A percentile compares a stretch with the other conserved stretches of the same genome.
Conservation (phyloP, 345 rosid species). For the Salix brachista region DNA sequence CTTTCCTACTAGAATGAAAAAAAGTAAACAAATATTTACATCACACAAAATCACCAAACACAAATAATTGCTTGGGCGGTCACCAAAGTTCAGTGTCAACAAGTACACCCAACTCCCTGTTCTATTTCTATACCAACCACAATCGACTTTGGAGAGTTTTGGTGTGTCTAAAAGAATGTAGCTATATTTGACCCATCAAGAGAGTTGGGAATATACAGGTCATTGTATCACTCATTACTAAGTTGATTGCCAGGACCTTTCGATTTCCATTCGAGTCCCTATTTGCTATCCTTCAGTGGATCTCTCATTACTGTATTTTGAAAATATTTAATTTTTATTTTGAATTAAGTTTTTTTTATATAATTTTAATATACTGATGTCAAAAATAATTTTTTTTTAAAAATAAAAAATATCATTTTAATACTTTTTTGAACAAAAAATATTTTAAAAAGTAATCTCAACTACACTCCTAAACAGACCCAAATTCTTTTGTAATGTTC, state of each 20-base stretch:
- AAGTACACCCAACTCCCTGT: neutral
- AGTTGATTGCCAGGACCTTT: neutral
- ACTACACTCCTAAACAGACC: too few species aligned
- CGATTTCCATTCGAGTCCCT: neutral
- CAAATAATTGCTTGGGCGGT: neutral
- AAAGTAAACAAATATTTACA: too few species aligned
- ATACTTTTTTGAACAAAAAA: too few species aligned
- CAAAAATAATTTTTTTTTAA: too few species aligned
- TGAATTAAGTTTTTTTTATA: too few species aligned
- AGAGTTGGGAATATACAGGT: neutral
- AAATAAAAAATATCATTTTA: too few species aligned
- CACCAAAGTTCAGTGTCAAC: neutral
- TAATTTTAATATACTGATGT: too few species aligned
- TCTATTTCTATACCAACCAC: conserved; percentile 10
- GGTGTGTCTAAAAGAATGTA: neutral
- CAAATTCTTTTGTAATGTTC: too few species aligned
- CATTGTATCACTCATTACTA: conserved; percentile 7
- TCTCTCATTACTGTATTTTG: neutral
- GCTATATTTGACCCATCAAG: conserved; percentile 1
- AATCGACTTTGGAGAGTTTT: neutral
- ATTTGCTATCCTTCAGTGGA: neutral
- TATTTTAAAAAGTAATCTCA: too few species aligned
- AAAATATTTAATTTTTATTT: too few species aligned
- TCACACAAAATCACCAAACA: too few species aligned
- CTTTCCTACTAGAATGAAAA: rapidly evolving